Conservation (phyloP, 768 basidiomycete genomes). For the Serendipita sp. region DNA sequence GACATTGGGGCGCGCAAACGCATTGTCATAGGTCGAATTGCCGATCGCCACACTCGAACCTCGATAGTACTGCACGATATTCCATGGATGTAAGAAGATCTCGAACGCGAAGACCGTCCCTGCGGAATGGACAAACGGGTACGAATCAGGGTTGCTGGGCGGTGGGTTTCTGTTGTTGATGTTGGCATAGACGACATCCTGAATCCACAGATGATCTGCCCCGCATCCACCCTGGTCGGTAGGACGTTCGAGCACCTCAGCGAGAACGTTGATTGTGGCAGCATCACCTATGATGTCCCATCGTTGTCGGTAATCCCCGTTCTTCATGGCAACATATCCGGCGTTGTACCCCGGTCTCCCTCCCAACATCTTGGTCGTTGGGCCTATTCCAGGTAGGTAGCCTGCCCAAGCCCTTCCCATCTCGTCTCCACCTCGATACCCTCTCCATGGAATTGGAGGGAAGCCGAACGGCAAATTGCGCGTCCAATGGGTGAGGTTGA, state of each 20-base stretch:
- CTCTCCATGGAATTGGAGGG: not conserved
- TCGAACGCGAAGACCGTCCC: not conserved
- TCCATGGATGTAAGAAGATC: not conserved
- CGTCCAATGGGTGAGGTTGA: not conserved
- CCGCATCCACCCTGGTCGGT: not conserved
- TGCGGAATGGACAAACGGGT: not conserved
- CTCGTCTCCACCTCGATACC: not conserved
- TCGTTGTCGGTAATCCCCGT: not conserved
- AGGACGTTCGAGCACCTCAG: not conserved
- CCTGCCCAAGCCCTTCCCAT: not conserved
- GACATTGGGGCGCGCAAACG: not conserved
- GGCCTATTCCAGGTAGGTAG: not conserved
- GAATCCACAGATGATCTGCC: not conserved
- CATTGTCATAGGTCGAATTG: not conserved
- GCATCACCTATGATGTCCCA: not conserved
- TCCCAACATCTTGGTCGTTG: not conserved
- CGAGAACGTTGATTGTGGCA: not conserved
- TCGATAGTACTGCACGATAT: not conserved
- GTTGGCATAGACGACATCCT: not conserved
- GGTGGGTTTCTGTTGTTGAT: not conserved
- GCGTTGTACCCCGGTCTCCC: not conserved
- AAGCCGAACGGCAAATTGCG: not conserved
- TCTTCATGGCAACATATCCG: not conserved
- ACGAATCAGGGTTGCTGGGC: not conserved
- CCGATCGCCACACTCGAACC: not conserved